Percentiles rank a stretch among this genome's conserved stretches.
These are phyloP conservation scores for Pestalotiopsis sp. DNA, from an alignment of 2,329 filamentous ascomycete genomes.

Conservation along the genomic window DNA sequence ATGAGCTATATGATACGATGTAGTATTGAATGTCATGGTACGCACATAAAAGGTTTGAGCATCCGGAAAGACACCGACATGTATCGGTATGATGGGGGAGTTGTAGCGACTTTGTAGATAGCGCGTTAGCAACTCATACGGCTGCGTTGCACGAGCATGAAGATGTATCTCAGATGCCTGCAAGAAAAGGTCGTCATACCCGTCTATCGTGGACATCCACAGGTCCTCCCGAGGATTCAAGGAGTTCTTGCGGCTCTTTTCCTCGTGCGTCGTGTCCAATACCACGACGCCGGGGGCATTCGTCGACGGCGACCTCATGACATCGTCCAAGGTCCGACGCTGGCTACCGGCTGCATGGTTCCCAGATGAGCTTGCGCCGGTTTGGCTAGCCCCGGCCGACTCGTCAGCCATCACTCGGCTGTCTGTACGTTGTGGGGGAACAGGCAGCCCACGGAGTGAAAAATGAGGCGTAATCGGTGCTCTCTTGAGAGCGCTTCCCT, in stretches of 20 bases:
- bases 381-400: background rate
- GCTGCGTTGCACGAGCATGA: slow-evolving; percentile 17
- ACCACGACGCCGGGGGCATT: slow-evolving; percentile 41
- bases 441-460: background rate
- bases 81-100: slow-evolving; percentile 46
- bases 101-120: slow-evolving; percentile 41
- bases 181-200: slow-evolving; percentile 34
- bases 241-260: slow-evolving; percentile 31
- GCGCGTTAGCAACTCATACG: slow-evolving; percentile 5
- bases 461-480: background rate
- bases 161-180: slow-evolving; percentile 2
- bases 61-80: slow-evolving; percentile 42
- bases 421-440: background rate
- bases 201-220: slow-evolving; percentile 52
- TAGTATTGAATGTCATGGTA: background rate
- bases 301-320: slow-evolving; percentile 42
- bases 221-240: slow-evolving; percentile 47
- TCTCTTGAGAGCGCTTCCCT: background rate
- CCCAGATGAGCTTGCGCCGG: slow-evolving; percentile 4
- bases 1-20: background rate
- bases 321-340: slow-evolving; percentile 38
- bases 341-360: background rate
- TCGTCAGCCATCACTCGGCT: background rate
- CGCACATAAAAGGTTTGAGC: slow-evolving; percentile 45
- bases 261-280: slow-evolving; percentile 36